phyloP scores from a whole-genome alignment of 805 yeast genomes.

The Groenewaldozyma tartarivorans region DNA sequence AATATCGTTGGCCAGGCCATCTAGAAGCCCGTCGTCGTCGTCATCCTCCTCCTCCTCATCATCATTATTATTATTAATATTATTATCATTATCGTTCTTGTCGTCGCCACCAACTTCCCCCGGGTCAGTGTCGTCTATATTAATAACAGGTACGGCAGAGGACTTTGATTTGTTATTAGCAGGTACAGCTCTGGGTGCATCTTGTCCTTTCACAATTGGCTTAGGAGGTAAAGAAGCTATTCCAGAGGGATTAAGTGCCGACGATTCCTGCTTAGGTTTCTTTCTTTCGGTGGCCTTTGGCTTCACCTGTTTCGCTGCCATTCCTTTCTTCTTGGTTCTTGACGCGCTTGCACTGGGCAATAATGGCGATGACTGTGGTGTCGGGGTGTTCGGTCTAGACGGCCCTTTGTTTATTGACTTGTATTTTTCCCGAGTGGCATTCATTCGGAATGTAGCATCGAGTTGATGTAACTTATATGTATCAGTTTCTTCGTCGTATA shows the following conservation, averaged over 20 bases:
- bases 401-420: slow-evolving; percentile 2
- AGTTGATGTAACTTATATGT: slow-evolving; percentile 20
- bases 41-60: slow-evolving; percentile 17
- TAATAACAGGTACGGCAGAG: neutral
- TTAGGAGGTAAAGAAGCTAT: neutral
- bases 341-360: neutral
- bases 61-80: neutral
- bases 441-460: slow-evolving; percentile 15
- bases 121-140: neutral
- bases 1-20: slow-evolving; percentile 24
- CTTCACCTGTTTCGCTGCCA: neutral
- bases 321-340: too few relatives aligned
- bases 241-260: neutral
- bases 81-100: neutral
- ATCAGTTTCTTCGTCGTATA: slow-evolving; percentile 53
- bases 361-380: neutral
- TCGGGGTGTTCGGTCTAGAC: neutral
- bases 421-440: slow-evolving; percentile 16
- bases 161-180: neutral
- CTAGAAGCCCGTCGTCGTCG: slow-evolving; percentile 23
- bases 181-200: neutral
- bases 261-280: neutral
- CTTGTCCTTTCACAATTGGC: neutral
- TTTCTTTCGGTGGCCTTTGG: neutral
- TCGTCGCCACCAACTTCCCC: neutral